Percentiles rank a stretch among this genome's conserved stretches.
Evolutionary conservation across 805 yeast genomes (phyloP).

Genomic region (Starmerella geochares): DNA sequence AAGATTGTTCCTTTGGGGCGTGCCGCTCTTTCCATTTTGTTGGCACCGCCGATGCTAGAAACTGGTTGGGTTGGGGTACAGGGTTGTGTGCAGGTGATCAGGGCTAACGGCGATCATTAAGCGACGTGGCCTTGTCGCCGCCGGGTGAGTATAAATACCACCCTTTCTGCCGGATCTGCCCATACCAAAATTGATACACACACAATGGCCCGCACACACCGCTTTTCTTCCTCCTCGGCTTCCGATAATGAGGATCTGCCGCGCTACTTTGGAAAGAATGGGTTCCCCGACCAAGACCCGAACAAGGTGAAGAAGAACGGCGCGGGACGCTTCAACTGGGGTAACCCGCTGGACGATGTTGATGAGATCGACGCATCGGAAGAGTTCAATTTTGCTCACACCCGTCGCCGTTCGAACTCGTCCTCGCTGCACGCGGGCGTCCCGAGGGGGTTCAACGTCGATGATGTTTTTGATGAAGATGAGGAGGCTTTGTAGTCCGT

Average conservation of each 20-base stretch:
- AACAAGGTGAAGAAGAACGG: constrained; percentile 73
- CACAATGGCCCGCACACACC: constrained; percentile 28
- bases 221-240: constrained; percentile 30
- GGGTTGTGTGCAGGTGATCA: not conserved
- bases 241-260: constrained; percentile 50
- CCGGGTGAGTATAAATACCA: not conserved
- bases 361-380: constrained; percentile 52
- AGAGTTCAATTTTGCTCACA: constrained; percentile 36
- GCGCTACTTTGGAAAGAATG: constrained; percentile 71
- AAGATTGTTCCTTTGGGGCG: not conserved
- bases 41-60: not conserved
- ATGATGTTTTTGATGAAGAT: constrained; percentile 17
- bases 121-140: constrained; percentile 6
- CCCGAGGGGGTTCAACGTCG: constrained; percentile 10
- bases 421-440: constrained; percentile 17
- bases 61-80: not conserved
- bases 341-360: constrained; percentile 57
- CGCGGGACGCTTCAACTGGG: constrained; percentile 84
- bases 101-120: constrained; percentile 2
- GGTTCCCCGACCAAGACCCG: constrained; percentile 59
- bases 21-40: not conserved
- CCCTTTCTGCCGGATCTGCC: not conserved
- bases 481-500: constrained; percentile 7
- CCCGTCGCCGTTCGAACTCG: constrained; percentile 34
- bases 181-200: not conserved